Percentiles rank a stretch among this genome's conserved stretches.
These are phyloP conservation scores for Crepidotus sp. DNA, from an alignment of 1,284 basidiomycete genomes.

Conservation along the genomic window DNA sequence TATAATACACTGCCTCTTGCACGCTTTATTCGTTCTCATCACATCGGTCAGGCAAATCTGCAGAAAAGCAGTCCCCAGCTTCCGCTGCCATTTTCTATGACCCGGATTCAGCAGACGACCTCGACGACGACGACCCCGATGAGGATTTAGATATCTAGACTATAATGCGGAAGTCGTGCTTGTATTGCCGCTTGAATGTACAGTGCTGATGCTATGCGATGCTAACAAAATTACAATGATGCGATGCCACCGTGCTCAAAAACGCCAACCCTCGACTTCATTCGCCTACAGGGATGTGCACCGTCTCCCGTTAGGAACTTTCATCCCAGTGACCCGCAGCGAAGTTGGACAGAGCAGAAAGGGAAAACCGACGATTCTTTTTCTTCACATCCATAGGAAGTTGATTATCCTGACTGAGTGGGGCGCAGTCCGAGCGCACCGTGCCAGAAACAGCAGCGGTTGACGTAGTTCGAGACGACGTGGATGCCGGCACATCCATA, in stretches of 20 bases:
- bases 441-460: conserved; percentile 1
- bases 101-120: conserved; percentile 81
- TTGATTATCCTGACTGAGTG: not conserved
- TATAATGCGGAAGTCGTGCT: conserved; percentile 1
- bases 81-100: conserved; percentile 50
- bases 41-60: conserved; percentile 15
- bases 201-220: not conserved
- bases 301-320: conserved; percentile 2
- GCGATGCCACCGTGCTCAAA: not conserved
- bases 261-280: not conserved
- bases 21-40: not conserved
- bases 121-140: conserved; percentile 86
- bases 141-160: conserved; percentile 75
- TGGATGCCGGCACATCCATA: not conserved
- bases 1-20: conserved; percentile 24
- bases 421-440: not conserved
- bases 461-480: not conserved
- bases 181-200: not conserved
- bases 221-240: not conserved
- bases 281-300: not conserved
- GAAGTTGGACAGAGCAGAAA: conserved; percentile 25
- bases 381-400: conserved; percentile 13
- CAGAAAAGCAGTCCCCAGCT: conserved; percentile 9
- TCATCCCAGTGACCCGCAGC: conserved; percentile 16
- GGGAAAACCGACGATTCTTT: conserved; percentile 23